These are phyloP conservation scores for Pseudofabraea citricarpa DNA, from an alignment of 2,329 filamentous ascomycete genomes.

Conservation along the genomic window DNA sequence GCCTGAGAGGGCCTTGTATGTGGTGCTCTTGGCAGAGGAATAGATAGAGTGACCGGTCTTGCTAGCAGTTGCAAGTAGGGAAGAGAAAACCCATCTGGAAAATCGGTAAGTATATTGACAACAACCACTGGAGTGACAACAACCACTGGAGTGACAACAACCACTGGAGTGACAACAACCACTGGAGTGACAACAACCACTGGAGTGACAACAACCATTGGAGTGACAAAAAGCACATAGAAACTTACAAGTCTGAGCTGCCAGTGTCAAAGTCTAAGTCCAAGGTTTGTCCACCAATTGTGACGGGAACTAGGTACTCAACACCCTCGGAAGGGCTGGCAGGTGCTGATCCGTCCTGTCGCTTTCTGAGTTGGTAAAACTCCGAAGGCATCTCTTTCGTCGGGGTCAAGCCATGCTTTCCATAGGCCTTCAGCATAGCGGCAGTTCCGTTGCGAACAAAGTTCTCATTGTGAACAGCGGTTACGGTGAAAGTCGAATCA, in stretches of 20 bases:
- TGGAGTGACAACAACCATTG: too few species aligned
- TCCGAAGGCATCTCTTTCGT: conserved; percentile 17
- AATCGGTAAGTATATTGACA: too few species aligned
- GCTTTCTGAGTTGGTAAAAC: conserved; percentile 20
- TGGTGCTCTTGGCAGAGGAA: conserved; percentile 18
- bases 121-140: too few species aligned
- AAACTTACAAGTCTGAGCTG: conserved; percentile 25
- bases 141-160: too few species aligned
- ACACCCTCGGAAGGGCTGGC: conserved; percentile 15
- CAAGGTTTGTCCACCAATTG: conserved; percentile 23
- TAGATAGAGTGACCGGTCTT: conserved; percentile 17
- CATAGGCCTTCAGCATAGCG: conserved; percentile 26
- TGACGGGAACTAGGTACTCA: conserved; percentile 22
- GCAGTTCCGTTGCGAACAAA: conserved; percentile 25
- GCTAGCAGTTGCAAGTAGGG: conserved; percentile 11
- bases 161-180: too few species aligned
- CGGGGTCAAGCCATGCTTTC: conserved; percentile 24
- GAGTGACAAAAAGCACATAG: too few species aligned
- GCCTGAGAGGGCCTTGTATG: conserved; percentile 19
- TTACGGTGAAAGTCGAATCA: conserved; percentile 14
- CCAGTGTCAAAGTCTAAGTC: conserved; percentile 28
- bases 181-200: too few species aligned
- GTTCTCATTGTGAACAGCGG: conserved; percentile 22
- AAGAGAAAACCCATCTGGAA: conserved; percentile 27
- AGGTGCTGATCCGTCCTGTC: conserved; percentile 23